Percentiles rank a stretch among this genome's conserved stretches.
Conservation (phyloP, 1,139 yeast species). For the Wickerhamomyces sp. region DNA sequence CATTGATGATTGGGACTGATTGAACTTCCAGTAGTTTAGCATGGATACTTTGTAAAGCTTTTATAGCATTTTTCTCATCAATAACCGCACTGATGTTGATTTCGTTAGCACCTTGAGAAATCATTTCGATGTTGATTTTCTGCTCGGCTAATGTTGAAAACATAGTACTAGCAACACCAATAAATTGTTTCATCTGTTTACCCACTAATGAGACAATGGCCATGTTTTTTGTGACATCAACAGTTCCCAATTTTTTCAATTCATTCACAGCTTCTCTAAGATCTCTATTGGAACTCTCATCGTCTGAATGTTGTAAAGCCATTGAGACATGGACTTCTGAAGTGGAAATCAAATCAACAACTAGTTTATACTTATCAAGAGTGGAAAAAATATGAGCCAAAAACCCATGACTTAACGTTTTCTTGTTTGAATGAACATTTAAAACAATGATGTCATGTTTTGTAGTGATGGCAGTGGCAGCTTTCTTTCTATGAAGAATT, state of each 20-base stretch:
- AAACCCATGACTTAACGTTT: conserved; percentile 91
- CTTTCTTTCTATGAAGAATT: conserved; percentile 48
- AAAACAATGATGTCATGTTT: conserved; percentile 89
- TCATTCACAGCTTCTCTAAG: conserved; percentile 71
- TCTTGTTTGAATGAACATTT: conserved; percentile 89
- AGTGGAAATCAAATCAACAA: conserved; percentile 92
- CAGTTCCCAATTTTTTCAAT: conserved; percentile 75
- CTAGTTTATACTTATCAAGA: conserved; percentile 77
- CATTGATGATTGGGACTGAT: conserved; percentile 19
- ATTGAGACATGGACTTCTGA: conserved; percentile 97
- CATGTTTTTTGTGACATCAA: conserved; percentile 82
- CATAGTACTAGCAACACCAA: conserved; percentile 98
- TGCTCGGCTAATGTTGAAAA: conserved; percentile 92
- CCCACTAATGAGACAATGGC: conserved; percentile 93
- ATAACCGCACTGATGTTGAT: conserved; percentile 95
- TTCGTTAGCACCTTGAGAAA: conserved; percentile 96
- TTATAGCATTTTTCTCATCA: conserved; percentile 72
- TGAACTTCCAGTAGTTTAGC: conserved; percentile 52
- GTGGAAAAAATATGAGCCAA: conserved; percentile 86
- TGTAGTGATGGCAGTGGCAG: conserved; percentile 96
- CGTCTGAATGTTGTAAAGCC: conserved; percentile 86
- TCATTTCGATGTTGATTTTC: conserved; percentile 92
- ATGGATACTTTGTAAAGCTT: conserved; percentile 84
- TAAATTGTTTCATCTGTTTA: conserved; percentile 92
- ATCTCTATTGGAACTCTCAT: conserved; percentile 43